Percentiles rank a stretch among this genome's conserved stretches.
These are phyloP conservation scores for Magnolia kwangsiensis DNA, from an alignment of 164 flowering plant genomes.

Conservation along the genomic window DNA sequence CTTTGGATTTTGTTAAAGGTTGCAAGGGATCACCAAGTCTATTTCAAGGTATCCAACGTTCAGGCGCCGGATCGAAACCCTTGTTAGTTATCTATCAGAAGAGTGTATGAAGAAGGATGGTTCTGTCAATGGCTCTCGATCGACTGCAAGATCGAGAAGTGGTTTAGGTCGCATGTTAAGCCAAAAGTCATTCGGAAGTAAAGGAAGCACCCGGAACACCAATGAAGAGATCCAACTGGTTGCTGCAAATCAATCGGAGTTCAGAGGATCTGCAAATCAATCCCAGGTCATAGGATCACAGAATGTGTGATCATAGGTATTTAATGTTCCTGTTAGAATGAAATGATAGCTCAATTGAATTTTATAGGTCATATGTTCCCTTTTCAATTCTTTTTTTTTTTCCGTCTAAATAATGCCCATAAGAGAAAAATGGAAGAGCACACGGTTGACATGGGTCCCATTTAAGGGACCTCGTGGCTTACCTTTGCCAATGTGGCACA, in stretches of 20 bases:
- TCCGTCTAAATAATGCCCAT: too few relatives aligned
- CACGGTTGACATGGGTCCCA: too few relatives aligned
- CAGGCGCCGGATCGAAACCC: conserved; percentile 51
- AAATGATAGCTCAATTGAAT: not conserved
- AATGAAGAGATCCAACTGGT: conserved; percentile 34
- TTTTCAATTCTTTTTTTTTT: too few relatives aligned
- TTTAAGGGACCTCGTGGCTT: too few relatives aligned
- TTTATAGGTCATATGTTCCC: not conserved
- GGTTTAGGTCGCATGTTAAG: conserved; percentile 43
- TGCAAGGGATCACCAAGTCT: conserved; percentile 74
- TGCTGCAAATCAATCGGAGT: conserved; percentile 7
- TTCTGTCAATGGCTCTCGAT: conserved; percentile 30
- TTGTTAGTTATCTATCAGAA: conserved; percentile 39
- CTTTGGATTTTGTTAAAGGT: conserved; percentile 30
- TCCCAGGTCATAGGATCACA: conserved; percentile 12
- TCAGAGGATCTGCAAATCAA: conserved; percentile 14
- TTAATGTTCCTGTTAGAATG: not conserved
- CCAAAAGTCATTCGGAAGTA: conserved; percentile 45
- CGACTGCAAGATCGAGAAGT: conserved; percentile 44
- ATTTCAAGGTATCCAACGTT: conserved; percentile 83
- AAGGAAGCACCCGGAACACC: conserved; percentile 33
- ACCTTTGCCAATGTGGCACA: too few relatives aligned
- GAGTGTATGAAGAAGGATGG: conserved; percentile 48
- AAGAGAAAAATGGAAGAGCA: too few relatives aligned
- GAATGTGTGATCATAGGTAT: conserved; percentile 21